These are phyloP conservation scores for Bacidia rubella DNA, from an alignment of 495 filamentous ascomycete genomes.

Conservation along the genomic window DNA sequence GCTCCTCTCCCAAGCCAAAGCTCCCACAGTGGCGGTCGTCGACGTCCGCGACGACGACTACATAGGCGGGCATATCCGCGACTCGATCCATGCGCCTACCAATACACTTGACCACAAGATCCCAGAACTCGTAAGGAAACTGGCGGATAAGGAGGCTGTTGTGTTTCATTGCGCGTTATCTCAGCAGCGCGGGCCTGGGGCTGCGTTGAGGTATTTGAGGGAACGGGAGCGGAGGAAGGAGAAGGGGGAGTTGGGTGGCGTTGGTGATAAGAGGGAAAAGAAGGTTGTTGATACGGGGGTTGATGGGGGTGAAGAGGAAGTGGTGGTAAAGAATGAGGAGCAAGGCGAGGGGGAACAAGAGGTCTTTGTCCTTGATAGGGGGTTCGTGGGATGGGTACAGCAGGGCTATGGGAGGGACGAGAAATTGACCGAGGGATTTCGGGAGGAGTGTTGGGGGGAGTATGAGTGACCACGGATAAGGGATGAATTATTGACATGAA, in stretches of 20 bases:
- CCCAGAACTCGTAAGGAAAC: conserved; percentile 66
- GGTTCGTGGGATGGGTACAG: conserved; percentile 79
- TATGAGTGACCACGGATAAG: too few species aligned
- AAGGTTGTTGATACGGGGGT: conserved; percentile 1
- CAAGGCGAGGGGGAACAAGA: conserved; percentile 36
- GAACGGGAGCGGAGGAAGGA: conserved; percentile 35
- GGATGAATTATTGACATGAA: too few species aligned
- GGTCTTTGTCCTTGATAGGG: conserved; percentile 69
- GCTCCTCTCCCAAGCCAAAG: conserved; percentile 22
- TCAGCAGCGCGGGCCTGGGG: conserved; percentile 69
- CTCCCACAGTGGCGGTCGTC: conserved; percentile 52
- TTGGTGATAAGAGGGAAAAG: not conserved
- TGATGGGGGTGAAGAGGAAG: conserved; percentile 4
- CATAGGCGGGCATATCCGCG: conserved; percentile 77
- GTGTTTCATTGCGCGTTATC: conserved; percentile 94
- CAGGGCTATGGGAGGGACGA: conserved; percentile 64
- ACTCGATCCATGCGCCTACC: conserved; percentile 62
- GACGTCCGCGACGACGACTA: conserved; percentile 91
- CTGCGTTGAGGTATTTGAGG: conserved; percentile 54
- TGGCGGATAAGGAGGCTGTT: conserved; percentile 66
- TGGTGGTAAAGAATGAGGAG: conserved; percentile 1
- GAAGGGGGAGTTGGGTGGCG: conserved; percentile 1
- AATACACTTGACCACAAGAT: conserved; percentile 56
- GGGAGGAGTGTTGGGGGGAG: conserved; percentile 73
- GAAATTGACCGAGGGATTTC: conserved; percentile 71